A percentile compares a stretch with the other conserved stretches of the same genome.
phyloP scores from a whole-genome alignment of 1,139 yeast genomes.

The Hyphopichia fennica region DNA sequence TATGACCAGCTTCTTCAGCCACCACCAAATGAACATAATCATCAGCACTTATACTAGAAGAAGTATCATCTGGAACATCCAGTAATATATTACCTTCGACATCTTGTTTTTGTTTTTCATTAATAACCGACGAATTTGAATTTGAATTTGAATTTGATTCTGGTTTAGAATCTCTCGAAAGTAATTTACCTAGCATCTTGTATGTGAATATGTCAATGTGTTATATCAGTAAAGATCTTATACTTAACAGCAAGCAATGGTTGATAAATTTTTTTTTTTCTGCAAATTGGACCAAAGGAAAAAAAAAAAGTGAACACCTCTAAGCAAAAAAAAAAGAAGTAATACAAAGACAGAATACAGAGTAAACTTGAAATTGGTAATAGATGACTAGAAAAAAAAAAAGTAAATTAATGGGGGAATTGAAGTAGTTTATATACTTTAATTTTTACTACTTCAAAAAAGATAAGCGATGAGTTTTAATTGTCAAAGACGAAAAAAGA shows the following conservation, averaged over 20 bases:
- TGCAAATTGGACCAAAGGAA: too few relatives aligned
- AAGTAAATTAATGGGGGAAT: too few relatives aligned
- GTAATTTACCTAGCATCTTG: not conserved
- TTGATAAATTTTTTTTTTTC: too few relatives aligned
- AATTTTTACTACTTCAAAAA: not conserved
- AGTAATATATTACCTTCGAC: not conserved
- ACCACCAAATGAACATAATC: slow-evolving; percentile 7
- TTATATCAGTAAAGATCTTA: too few relatives aligned
- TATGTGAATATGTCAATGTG: too few relatives aligned
- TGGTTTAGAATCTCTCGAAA: not conserved
- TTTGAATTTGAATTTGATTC: not conserved
- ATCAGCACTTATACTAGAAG: slow-evolving; percentile 6
- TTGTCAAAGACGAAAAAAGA: not conserved
- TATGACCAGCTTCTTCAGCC: slow-evolving; percentile 21
- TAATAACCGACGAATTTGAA: not conserved
- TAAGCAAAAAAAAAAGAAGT: too few relatives aligned
- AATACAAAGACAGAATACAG: too few relatives aligned
- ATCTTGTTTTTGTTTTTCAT: not conserved
- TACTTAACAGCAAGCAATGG: too few relatives aligned
- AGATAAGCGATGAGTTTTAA: not conserved
- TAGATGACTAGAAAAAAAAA: too few relatives aligned
- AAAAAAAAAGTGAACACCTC: too few relatives aligned
- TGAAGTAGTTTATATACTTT: too few relatives aligned
- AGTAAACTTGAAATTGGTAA: too few relatives aligned
- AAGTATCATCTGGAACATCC: slow-evolving; percentile 3